A percentile compares a stretch with the other conserved stretches of the same genome.
Conservation (phyloP, 1,284 basidiomycete genomes). For the Tranzscheliella williamsii region DNA sequence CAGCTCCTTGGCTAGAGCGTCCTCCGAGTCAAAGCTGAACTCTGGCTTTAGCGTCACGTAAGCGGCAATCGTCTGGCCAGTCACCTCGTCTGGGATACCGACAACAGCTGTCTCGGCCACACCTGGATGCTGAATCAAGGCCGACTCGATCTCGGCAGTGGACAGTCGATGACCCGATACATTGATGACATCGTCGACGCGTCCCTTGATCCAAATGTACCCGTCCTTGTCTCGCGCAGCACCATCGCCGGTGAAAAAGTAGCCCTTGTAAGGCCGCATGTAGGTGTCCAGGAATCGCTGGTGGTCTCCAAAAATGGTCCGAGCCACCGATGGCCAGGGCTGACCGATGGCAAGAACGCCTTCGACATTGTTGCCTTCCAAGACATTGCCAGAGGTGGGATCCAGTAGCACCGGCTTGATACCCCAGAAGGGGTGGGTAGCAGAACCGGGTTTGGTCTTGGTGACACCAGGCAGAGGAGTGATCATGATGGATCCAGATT, state of each 20-base stretch:
- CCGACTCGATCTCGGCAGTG: slow-evolving; percentile 96
- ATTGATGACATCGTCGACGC: slow-evolving; percentile 80
- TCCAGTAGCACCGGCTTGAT: slow-evolving; percentile 88
- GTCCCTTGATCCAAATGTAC: slow-evolving; percentile 87
- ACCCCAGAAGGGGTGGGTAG: slow-evolving; percentile 97
- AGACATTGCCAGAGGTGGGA: slow-evolving; percentile 74
- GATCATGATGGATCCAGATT: slow-evolving; percentile 93
- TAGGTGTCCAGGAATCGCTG: slow-evolving; percentile 90
- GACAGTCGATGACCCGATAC: slow-evolving; percentile 89
- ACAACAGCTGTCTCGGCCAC: slow-evolving; percentile 84
- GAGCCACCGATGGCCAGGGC: slow-evolving; percentile 96
- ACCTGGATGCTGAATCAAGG: slow-evolving; percentile 87
- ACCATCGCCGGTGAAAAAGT: slow-evolving; percentile 96
- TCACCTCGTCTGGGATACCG: slow-evolving; percentile 58
- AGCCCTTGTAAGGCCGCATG: slow-evolving; percentile 72
- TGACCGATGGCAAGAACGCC: slow-evolving; percentile 84
- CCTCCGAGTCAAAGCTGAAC: slow-evolving; percentile 75
- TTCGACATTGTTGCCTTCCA: slow-evolving; percentile 82
- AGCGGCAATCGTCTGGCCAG: slow-evolving; percentile 59
- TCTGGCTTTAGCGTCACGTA: slow-evolving; percentile 70
- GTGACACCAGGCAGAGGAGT: slow-evolving; percentile 94
- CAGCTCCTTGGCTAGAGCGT: slow-evolving; percentile 80
- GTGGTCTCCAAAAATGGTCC: slow-evolving; percentile 90
- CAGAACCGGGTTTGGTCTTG: slow-evolving; percentile 92
- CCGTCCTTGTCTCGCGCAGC: slow-evolving; percentile 91